Base-by-base conservation (phyloP, 352 stramenopile species). In the Elongisporangium prolatum region DNA sequence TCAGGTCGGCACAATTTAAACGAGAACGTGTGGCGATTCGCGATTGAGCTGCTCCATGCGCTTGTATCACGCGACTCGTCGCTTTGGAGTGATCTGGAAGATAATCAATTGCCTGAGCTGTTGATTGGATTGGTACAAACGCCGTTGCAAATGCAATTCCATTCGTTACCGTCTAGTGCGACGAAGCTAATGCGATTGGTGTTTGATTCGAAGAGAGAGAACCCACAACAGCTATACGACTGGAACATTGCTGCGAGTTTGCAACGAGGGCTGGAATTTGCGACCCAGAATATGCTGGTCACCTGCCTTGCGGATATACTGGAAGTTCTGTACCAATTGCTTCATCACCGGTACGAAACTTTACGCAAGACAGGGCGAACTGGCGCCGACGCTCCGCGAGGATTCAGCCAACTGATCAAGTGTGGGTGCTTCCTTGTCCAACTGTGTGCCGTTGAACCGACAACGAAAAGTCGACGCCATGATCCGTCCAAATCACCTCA, bases 1-100 rank as follows among this genome's bases (percentile, higher is more conserved):
- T 57, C 17, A 9, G 53, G 7, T 21, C 21, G 34, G 0, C 38
- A 59, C 2, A 21, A n/a, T 16, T 21, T 65, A 21, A 57, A 73
- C 21, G 76, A 91, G 59, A 76, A 71, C 11, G 68, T 80, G 47
- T 85, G 76, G 78, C 68, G 66, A 14, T 71, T 85, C 18, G 48
- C 67, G 8, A 64, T 78, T 16, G 76, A 91, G 18, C 56, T 91
- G 10, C 55, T 91, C 0, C 11, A 17, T 44, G 34, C 34, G 34
- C 34, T 44, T 17, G 34, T 44, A 44, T 44, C 34, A 16, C 34
- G 34, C 1, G 34, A 44, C 11, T 44, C 34, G 4, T 64, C 84
- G 21, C 52, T 86, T 1, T 78, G 72, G 3, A 69, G 60, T 1
- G 64, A 84, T 44, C 56, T 63, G 17, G 48, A 75, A 2, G 21